Percentiles rank a stretch among this genome's conserved stretches.
phyloP scores from a whole-genome alignment of 805 yeast species.

The Jamesozyma spencerorum region DNA sequence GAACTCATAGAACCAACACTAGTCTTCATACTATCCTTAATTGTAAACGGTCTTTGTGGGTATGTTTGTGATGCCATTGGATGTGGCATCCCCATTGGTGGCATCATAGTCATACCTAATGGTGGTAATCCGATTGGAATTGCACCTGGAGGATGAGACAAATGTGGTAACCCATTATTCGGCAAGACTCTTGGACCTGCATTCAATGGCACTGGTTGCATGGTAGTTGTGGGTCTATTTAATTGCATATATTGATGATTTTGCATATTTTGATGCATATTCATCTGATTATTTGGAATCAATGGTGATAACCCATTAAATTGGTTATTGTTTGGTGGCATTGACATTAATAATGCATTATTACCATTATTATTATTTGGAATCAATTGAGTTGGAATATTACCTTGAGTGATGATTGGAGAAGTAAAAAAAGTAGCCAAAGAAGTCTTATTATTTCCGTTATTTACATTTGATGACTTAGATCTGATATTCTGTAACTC shows the following conservation, averaged over 20 bases:
- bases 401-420: constrained; percentile 12
- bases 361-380: neutral
- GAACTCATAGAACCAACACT: too few relatives aligned
- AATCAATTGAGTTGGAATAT: constrained; percentile 6
- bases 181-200: too few relatives aligned
- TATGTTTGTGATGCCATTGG: too few relatives aligned
- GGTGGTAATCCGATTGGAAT: too few relatives aligned
- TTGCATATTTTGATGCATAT: neutral
- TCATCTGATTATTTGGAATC: neutral
- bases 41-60: too few relatives aligned
- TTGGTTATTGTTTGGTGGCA: constrained; percentile 2
- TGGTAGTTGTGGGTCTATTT: neutral
- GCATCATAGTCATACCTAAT: too few relatives aligned
- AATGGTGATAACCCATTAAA: neutral
- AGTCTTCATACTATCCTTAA: too few relatives aligned
- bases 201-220: neutral
- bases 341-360: neutral
- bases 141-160: too few relatives aligned
- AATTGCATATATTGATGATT: constrained; percentile 1
- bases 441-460: constrained; percentile 4
- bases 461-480: neutral
- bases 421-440: constrained; percentile 9
- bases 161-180: too few relatives aligned
- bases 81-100: too few relatives aligned
- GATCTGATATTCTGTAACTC: neutral